Evolutionary conservation across 768 basidiomycete species (phyloP).

Genomic region (Termitomyces eurrhizus): DNA sequence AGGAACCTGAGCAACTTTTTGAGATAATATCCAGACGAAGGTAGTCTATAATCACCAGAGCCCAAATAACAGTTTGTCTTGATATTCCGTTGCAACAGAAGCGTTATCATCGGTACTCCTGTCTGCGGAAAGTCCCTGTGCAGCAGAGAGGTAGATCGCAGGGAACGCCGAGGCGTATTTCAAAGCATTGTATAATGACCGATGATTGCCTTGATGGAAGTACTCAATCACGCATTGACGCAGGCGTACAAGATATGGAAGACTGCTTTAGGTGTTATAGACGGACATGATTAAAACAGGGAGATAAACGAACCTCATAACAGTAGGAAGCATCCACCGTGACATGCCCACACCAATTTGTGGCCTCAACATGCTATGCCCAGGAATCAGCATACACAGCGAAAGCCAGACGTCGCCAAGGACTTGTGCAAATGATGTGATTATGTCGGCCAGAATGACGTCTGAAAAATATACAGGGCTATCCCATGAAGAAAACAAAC

Average conservation of each 20-base stretch:
- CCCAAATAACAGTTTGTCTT: constrained; percentile 75
- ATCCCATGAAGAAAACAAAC: constrained; percentile 58
- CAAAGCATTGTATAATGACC: constrained; percentile 84
- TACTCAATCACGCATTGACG: constrained; percentile 94
- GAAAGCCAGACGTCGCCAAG: constrained; percentile 93
- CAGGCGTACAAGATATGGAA: constrained; percentile 89
- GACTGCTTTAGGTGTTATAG: constrained; percentile 29
- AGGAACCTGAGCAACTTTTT: constrained; percentile 56
- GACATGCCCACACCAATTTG: constrained; percentile 60
- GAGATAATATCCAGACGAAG: background rate
- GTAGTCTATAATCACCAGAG: constrained; percentile 63
- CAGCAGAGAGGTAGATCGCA: constrained; percentile 91
- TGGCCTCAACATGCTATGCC: constrained; percentile 66
- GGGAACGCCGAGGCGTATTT: constrained; percentile 98
- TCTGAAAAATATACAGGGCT: constrained; percentile 82
- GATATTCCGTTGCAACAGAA: constrained; percentile 55
- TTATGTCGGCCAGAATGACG: constrained; percentile 90
- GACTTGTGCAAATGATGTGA: constrained; percentile 97
- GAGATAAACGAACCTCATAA: constrained; percentile 70
- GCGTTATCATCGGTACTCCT: constrained; percentile 42
- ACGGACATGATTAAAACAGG: background rate
- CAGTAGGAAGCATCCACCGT: constrained; percentile 73
- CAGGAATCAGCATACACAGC: constrained; percentile 79
- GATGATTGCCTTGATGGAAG: constrained; percentile 53
- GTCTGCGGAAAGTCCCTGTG: constrained; percentile 70